Conservation (phyloP, 257 asterid genomes). For the Lantana camara region DNA sequence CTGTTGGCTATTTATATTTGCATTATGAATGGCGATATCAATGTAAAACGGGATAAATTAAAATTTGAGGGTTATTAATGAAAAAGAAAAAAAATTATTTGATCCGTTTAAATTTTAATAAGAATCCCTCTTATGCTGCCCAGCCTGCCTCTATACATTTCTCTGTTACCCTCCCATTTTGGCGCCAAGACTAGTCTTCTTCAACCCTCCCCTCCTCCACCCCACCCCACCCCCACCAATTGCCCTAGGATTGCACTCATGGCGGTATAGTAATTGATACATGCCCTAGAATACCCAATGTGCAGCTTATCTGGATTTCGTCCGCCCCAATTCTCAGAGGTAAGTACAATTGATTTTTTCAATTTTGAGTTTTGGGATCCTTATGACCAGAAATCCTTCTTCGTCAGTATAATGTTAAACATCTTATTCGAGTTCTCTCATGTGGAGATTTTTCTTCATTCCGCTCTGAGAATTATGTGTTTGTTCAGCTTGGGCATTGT, state of each 20-base stretch:
- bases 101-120: no score
- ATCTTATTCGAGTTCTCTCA: not conserved
- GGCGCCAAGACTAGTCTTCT: constrained; percentile 30
- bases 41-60: no score
- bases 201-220: not conserved
- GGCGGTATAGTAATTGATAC: not conserved
- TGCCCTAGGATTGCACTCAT: constrained; percentile 7
- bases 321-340: constrained; percentile 77
- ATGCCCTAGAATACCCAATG: constrained; percentile 28
- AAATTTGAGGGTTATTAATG: no score
- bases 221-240: constrained; percentile 9
- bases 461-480: not conserved
- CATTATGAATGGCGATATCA: no score
- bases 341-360: not conserved
- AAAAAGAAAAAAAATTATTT: no score
- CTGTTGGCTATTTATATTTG: no score
- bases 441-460: constrained; percentile 3
- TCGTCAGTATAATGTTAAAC: not conserved
- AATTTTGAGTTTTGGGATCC: not conserved
- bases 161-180: not conserved
- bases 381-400: not conserved
- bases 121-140: no score
- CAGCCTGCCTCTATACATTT: no score
- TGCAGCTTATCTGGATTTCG: constrained; percentile 51
- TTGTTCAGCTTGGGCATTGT: not conserved